phyloP scores from a whole-genome alignment of 345 rosid genomes.

The Citrus inodora region DNA sequence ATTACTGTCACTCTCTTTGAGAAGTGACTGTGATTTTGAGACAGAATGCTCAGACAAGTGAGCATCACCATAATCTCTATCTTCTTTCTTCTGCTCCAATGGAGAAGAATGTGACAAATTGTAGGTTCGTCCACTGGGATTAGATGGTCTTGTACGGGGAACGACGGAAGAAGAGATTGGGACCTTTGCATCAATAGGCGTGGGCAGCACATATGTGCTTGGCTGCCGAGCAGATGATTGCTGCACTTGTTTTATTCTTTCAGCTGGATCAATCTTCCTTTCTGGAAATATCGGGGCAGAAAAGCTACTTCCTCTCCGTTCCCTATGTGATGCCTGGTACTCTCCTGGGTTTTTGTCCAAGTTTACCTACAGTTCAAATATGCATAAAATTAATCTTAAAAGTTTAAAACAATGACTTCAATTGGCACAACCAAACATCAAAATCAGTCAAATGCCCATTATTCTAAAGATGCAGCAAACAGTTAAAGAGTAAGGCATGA shows the following conservation, averaged over 20 bases:
- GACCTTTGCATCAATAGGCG: constrained; percentile 56
- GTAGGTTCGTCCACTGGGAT: constrained; percentile 33
- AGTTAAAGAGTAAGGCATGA: background rate
- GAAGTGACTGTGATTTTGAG: constrained; percentile 24
- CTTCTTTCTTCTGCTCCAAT: constrained; percentile 66
- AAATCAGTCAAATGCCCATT: background rate
- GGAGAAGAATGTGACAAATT: constrained; percentile 87
- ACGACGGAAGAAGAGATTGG: constrained; percentile 40
- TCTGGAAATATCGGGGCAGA: constrained; percentile 90
- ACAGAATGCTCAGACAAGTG: constrained; percentile 21
- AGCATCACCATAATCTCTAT: constrained; percentile 34
- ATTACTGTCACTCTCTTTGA: constrained; percentile 34
- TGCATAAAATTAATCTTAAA: background rate
- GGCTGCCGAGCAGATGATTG: constrained; percentile 38
- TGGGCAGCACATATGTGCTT: constrained; percentile 76
- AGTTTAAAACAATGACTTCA: background rate
- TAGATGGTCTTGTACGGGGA: constrained; percentile 40
- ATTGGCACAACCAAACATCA: background rate
- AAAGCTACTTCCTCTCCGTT: constrained; percentile 54
- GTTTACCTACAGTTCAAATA: constrained; percentile 41
- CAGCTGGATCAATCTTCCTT: constrained; percentile 56
- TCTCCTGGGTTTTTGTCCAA: constrained; percentile 51
- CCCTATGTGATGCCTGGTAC: constrained; percentile 33
- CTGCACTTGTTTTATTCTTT: constrained; percentile 53
- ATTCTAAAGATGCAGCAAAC: background rate